Base-by-base conservation (phyloP, 2,329 filamentous ascomycete species). In the Sporothrix variecibatus region DNA sequence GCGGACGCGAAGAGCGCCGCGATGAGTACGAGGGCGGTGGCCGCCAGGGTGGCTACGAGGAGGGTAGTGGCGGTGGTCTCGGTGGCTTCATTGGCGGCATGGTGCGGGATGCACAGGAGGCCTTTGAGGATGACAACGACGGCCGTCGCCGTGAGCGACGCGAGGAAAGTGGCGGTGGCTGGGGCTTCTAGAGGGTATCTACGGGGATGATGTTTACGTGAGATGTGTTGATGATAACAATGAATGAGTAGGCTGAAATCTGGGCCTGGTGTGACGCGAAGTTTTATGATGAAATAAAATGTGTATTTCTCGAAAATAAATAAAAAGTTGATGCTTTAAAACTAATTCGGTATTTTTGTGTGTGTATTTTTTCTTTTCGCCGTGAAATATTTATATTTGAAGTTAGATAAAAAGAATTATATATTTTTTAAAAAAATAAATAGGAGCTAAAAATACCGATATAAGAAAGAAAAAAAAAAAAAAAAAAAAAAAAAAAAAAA, bases 101-200 rank as follows among this genome's bases (percentile, higher is more conserved):
- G 74, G 76, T 78, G 71, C 75, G 77, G 34, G 73, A 76, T 53
- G 78, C 77, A 2, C 75, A 75, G 38, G 72, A 77, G 2, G 76
- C 75, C 9, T 76, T 78, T 46, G 75, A 76, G n/a, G 72, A 72
- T n/a, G 73, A 73, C 8, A 60, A 72, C 12, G 43, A 79, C 77
- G 77, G 77, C 78, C 79, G 68, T n/a, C 67, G 69, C 5, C 53
- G 75, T 79, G 78, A 77, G 76, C 64, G 72, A 70, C 73, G 67
- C 26, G 64, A 74, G n/a, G 74, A 71, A 5, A 26, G 49, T 11
- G 53, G 71, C 31, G 72, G 72, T 9, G 72, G 72, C 9, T 73
- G 65, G 67, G 72, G 56, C 40, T 71, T 65, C n/a, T 73, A 56
- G 43, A 15, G 2, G 15, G 11, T 23, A 51, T 51, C 70, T 65